These are phyloP conservation scores for Penicillium sp. DNA, from an alignment of 2,329 filamentous ascomycete species.

Conservation along the genomic window DNA sequence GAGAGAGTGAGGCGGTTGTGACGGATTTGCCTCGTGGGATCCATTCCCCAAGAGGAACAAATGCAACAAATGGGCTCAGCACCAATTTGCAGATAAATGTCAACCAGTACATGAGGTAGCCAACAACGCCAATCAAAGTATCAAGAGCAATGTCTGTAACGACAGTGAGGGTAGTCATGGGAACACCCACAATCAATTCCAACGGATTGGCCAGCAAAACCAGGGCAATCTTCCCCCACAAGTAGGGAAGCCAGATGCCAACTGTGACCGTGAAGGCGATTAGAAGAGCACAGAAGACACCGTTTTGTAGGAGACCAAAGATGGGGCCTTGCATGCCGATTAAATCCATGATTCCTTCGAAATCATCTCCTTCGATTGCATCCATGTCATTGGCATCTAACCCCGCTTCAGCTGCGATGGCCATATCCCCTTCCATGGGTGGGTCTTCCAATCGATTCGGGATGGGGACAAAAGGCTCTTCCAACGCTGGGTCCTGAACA, in stretches of 20 bases:
- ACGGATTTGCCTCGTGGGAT: constrained; percentile 37
- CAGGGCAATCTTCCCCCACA: constrained; percentile 81
- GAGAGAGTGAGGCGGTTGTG: constrained; percentile 42
- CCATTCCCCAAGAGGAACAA: constrained; percentile 38
- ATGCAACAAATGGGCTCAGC: constrained; percentile 34
- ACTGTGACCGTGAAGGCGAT: constrained; percentile 83
- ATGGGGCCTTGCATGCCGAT: constrained; percentile 95
- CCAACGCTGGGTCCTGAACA: constrained; percentile 59
- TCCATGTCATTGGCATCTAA: constrained; percentile 65
- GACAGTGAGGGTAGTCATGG: constrained; percentile 70
- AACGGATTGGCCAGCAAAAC: constrained; percentile 78
- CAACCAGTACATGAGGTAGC: constrained; percentile 48
- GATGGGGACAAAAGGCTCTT: constrained; percentile 62
- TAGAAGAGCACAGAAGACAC: constrained; percentile 87
- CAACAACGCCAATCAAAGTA: constrained; percentile 64
- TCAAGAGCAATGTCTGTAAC: constrained; percentile 80
- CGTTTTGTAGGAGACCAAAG: constrained; percentile 87
- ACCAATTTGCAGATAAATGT: constrained; percentile 35
- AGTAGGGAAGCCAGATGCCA: constrained; percentile 88
- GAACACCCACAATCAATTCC: constrained; percentile 63
- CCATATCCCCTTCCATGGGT: constrained; percentile 7
- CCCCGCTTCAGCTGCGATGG: constrained; percentile 53
- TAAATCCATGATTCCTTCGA: constrained; percentile 93
- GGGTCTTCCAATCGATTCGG: constrained; percentile 32
- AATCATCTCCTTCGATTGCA: constrained; percentile 72